phyloP scores from a whole-genome alignment of 2,329 filamentous ascomycete species.

The Trichoderma sp. region DNA sequence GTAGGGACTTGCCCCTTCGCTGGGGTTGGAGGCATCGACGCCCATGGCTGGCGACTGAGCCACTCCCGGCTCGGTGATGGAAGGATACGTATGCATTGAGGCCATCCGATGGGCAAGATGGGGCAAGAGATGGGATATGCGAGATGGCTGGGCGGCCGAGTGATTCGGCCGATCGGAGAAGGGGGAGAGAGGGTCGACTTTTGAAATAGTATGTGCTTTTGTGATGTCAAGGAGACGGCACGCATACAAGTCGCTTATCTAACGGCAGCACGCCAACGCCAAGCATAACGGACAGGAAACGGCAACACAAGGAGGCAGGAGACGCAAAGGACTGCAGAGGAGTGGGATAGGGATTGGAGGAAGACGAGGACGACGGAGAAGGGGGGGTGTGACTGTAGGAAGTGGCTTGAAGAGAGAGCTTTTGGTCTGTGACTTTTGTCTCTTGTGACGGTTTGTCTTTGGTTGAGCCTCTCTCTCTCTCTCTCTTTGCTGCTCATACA shows the following conservation, averaged over 20 bases:
- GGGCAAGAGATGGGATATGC: not conserved
- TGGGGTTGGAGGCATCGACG: conserved; percentile 21
- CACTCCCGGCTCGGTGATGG: conserved; percentile 1
- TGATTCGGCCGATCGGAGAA: conserved; percentile 17
- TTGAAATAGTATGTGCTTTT: not conserved
- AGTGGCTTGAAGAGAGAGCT: conserved; percentile 8
- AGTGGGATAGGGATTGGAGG: not conserved
- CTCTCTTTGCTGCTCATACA: not conserved
- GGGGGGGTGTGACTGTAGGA: not conserved
- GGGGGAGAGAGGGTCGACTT: not conserved
- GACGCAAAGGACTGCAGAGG: not conserved
- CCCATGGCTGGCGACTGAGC: conserved; percentile 14
- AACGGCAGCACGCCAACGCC: conserved; percentile 9
- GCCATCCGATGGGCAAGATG: conserved; percentile 11
- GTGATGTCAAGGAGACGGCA: conserved; percentile 12
- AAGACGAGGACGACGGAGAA: not conserved
- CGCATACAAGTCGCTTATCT: conserved; percentile 17
- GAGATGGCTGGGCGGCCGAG: conserved; percentile 4
- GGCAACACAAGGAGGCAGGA: not conserved
- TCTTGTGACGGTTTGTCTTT: not conserved
- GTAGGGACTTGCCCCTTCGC: conserved; percentile 17
- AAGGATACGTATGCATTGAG: conserved; percentile 16
- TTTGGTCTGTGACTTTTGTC: not conserved
- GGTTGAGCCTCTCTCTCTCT: not conserved
- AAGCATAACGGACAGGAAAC: conserved; percentile 4